Conservation (phyloP, 106 monocot genomes). For the Chionographis japonica region DNA sequence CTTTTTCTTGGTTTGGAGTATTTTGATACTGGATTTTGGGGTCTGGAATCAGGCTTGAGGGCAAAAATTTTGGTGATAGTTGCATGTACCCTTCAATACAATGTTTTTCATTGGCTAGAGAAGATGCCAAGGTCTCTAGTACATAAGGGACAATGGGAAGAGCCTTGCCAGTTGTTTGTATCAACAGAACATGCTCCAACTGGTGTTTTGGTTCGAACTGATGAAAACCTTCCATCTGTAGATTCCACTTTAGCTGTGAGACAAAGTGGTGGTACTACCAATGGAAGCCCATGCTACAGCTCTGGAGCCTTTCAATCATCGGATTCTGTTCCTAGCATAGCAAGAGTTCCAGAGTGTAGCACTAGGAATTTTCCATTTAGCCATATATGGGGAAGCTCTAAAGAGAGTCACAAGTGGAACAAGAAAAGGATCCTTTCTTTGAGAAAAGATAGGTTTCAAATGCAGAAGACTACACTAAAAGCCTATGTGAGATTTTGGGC, state of each 20-base stretch:
- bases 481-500: conserved; percentile 78
- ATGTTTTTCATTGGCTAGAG: conserved; percentile 82
- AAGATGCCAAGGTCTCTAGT: conserved; percentile 54
- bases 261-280: conserved; percentile 8
- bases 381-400: conserved; percentile 81
- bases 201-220: neutral
- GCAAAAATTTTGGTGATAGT: conserved; percentile 83
- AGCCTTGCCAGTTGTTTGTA: conserved; percentile 87
- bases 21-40: conserved; percentile 91
- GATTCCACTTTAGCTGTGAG: conserved; percentile 23
- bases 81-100: conserved; percentile 89
- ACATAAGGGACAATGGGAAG: conserved; percentile 86
- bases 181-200: conserved; percentile 20
- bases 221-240: conserved; percentile 23
- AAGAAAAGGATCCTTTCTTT: conserved; percentile 64
- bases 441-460: conserved; percentile 81
- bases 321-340: conserved; percentile 17
- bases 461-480: conserved; percentile 70
- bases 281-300: conserved; percentile 29
- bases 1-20: conserved; percentile 64
- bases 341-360: conserved; percentile 22
- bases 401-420: conserved; percentile 92
- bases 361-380: conserved; percentile 46
- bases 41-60: conserved; percentile 84
- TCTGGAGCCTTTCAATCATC: conserved; percentile 21